A percentile compares a stretch with the other conserved stretches of the same genome.
Evolutionary conservation across 306 rosid species (phyloP).

Genomic region (Fragaria ananassa): DNA sequence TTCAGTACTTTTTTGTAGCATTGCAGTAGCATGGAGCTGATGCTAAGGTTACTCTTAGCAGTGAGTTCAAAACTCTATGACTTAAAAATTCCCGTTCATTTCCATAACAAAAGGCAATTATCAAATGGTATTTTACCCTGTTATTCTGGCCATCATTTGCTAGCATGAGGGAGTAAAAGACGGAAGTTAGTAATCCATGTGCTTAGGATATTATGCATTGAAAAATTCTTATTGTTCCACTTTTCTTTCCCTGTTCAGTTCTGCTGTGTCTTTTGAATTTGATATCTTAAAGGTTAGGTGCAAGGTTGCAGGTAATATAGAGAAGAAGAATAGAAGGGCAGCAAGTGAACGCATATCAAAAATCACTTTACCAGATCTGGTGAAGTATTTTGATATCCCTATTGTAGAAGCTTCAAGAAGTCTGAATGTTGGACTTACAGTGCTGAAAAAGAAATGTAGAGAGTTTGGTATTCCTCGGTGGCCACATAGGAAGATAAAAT

Average conservation of each 20-base stretch:
- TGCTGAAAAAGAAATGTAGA: slow-evolving; percentile 85
- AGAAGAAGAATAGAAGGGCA: slow-evolving; percentile 68
- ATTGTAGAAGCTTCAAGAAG: slow-evolving; percentile 77
- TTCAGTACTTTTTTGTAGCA: slow-evolving; percentile 10
- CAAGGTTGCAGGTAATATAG: slow-evolving; percentile 43
- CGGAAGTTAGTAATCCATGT: neutral
- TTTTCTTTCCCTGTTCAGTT: slow-evolving; percentile 12
- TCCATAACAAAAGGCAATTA: neutral
- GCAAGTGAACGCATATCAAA: slow-evolving; percentile 60
- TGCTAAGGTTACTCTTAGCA: slow-evolving; percentile 8
- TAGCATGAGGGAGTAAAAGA: neutral
- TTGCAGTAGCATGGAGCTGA: slow-evolving; percentile 20
- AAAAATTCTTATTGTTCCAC: neutral
- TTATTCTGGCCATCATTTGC: neutral
- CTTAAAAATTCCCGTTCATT: neutral
- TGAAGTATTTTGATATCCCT: slow-evolving; percentile 75
- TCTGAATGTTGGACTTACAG: slow-evolving; percentile 79
- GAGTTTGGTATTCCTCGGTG: slow-evolving; percentile 91
- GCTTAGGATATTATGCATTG: neutral
- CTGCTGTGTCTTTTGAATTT: slow-evolving; percentile 20
- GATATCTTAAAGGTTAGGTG: slow-evolving; percentile 37
- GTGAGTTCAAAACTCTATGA: neutral
- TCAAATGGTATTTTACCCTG: neutral
- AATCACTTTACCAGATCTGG: slow-evolving; percentile 68
- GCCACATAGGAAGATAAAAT: slow-evolving; percentile 95